These are phyloP conservation scores for Lojkania enalia DNA, from an alignment of 2,329 filamentous ascomycete species.

Conservation along the genomic window DNA sequence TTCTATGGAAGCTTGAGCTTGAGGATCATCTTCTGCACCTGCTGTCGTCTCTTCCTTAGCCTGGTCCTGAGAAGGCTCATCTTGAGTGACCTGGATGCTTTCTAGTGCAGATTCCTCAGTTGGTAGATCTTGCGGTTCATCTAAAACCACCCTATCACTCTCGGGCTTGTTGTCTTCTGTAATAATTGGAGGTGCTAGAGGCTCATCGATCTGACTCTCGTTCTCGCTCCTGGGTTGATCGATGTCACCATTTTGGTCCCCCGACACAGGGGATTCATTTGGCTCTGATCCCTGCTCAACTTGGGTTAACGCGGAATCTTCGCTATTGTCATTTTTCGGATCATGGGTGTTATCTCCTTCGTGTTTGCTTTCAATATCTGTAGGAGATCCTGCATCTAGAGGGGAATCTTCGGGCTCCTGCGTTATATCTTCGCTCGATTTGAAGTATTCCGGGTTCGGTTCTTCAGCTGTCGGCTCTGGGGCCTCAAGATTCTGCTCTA, in stretches of 20 bases:
- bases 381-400: not conserved
- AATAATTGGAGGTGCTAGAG: not conserved
- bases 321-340: too few relatives aligned
- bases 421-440: not conserved
- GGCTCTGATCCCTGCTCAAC: too few relatives aligned
- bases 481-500: too few relatives aligned
- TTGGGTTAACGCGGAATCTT: too few relatives aligned
- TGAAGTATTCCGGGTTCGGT: not conserved
- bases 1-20: not conserved
- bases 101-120: too few relatives aligned
- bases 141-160: not conserved
- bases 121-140: not conserved
- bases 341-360: too few relatives aligned
- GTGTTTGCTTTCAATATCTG: not conserved
- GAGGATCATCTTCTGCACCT: not conserved
- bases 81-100: too few relatives aligned
- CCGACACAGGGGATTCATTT: too few relatives aligned
- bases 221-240: not conserved
- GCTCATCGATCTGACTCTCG: not conserved
- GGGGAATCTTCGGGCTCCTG: not conserved
- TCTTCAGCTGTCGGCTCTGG: not conserved
- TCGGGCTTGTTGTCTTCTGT: too few relatives aligned
- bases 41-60: not conserved
- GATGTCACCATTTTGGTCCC: not conserved
- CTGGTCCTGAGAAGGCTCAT: not conserved